Base-by-base conservation (phyloP, 2,329 filamentous ascomycete genomes). In the Hirsutella rhossiliensis region DNA sequence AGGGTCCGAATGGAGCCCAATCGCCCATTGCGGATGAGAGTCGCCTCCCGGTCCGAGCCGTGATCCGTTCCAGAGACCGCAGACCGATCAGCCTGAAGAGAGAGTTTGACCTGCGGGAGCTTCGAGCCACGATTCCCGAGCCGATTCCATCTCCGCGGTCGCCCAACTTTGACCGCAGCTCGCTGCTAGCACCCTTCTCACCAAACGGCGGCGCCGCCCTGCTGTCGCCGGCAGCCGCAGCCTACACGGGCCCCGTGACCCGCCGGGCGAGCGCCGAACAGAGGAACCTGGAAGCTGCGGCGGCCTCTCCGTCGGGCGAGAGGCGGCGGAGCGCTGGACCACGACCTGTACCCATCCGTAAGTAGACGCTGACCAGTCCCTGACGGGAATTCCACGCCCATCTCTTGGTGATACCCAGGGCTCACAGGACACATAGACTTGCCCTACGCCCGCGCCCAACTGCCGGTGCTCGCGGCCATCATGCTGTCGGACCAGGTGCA, bases 391-490 rank as follows among this genome's bases (percentile, higher is more conserved):
- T 23, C 4, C 23, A 27, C 5, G 9, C 23, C 6, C 34, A 15
- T 5, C 13, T 37, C 34, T 6, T 6, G n/a, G 11, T 5, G 3
- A 32, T 3, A 32, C 34, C 9, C 34, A 11, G 11, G 15, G 20
- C 20, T 41, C 6, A 17, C 5, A 15, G 8, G 29, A 28, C 8
- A 13, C 23, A 2, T 19, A 63, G 61, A 60, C 32, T 44, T 56
- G 4, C 54, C 51, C 23, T 60, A 61, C 37, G 61, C 61, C n/a
- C 52, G 60, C 43, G 49, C 48, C 13, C 52, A 57, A 36, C 62
- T 80, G 4, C 78, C 76, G 2, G 67, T 75, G 0, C 58, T 80
- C 6, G 74, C 70, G 0, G 66, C 71, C 2, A 59, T 80, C 40
- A 70, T 82, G 50, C 61, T 73, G 30, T 78, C 73, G 0, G 67